Base-by-base conservation (phyloP, 2,329 filamentous ascomycete genomes). In the Sclerotinia sclerotiorum region DNA sequence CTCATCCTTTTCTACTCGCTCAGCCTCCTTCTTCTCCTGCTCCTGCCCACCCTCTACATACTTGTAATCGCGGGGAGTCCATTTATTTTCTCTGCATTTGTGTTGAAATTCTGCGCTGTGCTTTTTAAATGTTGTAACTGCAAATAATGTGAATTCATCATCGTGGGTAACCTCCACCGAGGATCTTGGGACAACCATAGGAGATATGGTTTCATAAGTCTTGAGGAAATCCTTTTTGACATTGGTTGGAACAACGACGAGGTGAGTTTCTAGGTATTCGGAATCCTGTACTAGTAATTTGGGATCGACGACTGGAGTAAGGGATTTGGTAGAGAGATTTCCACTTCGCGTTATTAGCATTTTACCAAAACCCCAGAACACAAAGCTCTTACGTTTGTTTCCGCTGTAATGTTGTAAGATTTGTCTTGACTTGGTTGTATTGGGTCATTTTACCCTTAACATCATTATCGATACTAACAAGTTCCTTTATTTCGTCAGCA, bases 231-330 rank as follows among this genome's bases (percentile, higher is more conserved):
- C 94, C 79, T 96, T 97, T 75, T 90, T 89, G 68, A 87, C 83
- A 73, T 88, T 88, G 60, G 86, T 87, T 2, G 95, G 95, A 11
- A 99, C 92, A 27, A 92, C 95, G 73, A 99, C 85, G 42, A 99
- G 88, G 78, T 97, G 94, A 42, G 95, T 97, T 82, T 97, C 93
- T 74, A 99, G 89, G 81, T 97, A 98, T 81, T 99, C 95, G 27
- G 94, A 97, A 78, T 97, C 89, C 79, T 90, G 91, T 72, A 97
- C 87, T 55, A 97, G 85, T 69, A 94, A 81, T 67, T 86, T 83
- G 11, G 94, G 93, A 76, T 94, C 86, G 74, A 99, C 90, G 71
- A 98, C 88, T 17, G 93, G 89, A n/a, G 92, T 88, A 72, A 99
- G 89, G 17, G 94, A 98, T 79, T 94, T 97, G 74, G 94, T 97